These are phyloP conservation scores for Taiwanofungus camphoratus DNA, from an alignment of 1,284 basidiomycete genomes.

Conservation along the genomic window DNA sequence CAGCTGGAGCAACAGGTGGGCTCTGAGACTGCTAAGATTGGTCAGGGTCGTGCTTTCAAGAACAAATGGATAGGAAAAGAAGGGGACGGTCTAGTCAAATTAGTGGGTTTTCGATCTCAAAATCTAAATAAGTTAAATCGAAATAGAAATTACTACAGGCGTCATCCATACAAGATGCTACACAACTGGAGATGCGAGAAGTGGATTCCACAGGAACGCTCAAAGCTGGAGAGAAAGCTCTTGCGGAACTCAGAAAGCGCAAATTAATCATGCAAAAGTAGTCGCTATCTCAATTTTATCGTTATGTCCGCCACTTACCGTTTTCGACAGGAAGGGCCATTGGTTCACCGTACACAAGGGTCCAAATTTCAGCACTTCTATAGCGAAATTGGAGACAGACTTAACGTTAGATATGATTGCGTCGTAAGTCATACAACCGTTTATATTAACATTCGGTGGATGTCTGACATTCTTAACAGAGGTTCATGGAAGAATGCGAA, in stretches of 20 bases:
- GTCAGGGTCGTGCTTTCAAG: slow-evolving; percentile 95
- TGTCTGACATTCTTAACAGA: slow-evolving; percentile 33
- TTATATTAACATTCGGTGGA: neutral
- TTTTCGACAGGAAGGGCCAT: slow-evolving; percentile 73
- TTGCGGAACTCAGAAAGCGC: slow-evolving; percentile 88
- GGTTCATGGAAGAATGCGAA: slow-evolving; percentile 87
- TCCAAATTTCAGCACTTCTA: slow-evolving; percentile 83
- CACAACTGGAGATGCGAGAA: slow-evolving; percentile 72
- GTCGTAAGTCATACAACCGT: slow-evolving; percentile 69
- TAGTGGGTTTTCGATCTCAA: slow-evolving; percentile 45
- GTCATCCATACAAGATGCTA: slow-evolving; percentile 63
- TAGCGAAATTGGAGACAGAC: slow-evolving; percentile 97
- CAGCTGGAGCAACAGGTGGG: slow-evolving; percentile 75
- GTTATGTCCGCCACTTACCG: slow-evolving; percentile 8
- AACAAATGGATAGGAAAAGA: slow-evolving; percentile 96
- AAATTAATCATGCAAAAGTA: slow-evolving; percentile 80
- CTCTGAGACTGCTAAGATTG: slow-evolving; percentile 81
- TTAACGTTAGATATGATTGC: slow-evolving; percentile 93
- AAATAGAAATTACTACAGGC: slow-evolving; percentile 33
- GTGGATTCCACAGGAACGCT: slow-evolving; percentile 71
- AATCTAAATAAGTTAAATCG: slow-evolving; percentile 1
- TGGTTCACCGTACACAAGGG: slow-evolving; percentile 93
- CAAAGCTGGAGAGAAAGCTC: slow-evolving; percentile 68
- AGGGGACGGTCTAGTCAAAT: slow-evolving; percentile 80
- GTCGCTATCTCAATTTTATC: neutral